Evolutionary conservation across 2,329 filamentous ascomycete species (phyloP).

Genomic region (Fusarium sambucinum): DNA sequence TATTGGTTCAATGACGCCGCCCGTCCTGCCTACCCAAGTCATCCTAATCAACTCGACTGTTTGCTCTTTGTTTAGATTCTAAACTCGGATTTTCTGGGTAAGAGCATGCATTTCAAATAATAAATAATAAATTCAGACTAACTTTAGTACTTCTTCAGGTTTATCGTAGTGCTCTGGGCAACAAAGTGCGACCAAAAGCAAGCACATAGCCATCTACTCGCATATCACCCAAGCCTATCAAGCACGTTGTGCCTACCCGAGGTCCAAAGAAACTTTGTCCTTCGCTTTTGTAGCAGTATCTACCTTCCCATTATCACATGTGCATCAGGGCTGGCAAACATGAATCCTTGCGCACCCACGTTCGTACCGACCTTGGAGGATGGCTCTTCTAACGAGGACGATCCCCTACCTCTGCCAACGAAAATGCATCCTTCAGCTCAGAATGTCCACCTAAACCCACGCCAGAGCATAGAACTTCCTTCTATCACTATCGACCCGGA

Average conservation of each 20-base stretch:
- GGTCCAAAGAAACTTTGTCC: not conserved
- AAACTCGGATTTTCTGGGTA: not conserved
- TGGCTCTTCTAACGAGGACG: constrained; percentile 7
- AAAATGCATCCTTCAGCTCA: constrained; percentile 8
- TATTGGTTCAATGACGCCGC: not conserved
- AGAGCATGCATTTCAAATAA: not conserved
- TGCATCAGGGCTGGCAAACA: constrained; percentile 14
- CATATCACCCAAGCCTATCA: not conserved
- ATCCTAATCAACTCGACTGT: not conserved
- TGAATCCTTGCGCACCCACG: constrained; percentile 49
- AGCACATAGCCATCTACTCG: not conserved
- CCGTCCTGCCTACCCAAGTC: not conserved
- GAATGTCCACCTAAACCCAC: not conserved
- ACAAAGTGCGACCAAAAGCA: not conserved
- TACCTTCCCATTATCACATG: not conserved
- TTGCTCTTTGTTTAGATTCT: constrained; percentile 1
- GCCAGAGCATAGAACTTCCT: not conserved
- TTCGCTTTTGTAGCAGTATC: not conserved
- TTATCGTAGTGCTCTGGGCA: not conserved
- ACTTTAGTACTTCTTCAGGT: not conserved
- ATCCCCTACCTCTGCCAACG: not conserved
- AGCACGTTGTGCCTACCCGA: not conserved
- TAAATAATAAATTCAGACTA: not conserved
- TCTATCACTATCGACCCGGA: constrained; percentile 35
- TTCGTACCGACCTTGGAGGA: constrained; percentile 44